Percentiles rank a stretch among this genome's conserved stretches.
Conservation (phyloP, 768 basidiomycete genomes). For the Multifurca ochricompacta region DNA sequence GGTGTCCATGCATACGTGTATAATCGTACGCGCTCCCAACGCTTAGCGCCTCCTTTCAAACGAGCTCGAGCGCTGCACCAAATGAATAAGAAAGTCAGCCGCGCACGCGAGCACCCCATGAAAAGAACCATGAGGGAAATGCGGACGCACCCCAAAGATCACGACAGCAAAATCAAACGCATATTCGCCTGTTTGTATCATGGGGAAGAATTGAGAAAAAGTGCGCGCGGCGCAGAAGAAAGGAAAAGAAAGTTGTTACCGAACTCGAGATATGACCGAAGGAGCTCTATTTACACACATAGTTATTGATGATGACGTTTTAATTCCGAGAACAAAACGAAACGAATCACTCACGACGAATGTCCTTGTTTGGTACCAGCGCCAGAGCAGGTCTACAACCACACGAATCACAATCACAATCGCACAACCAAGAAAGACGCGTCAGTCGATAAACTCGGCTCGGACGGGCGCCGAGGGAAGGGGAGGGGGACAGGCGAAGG, state of each 20-base stretch:
- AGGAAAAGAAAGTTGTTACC: constrained; percentile 38
- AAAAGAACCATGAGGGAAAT: neutral
- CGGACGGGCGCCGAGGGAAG: neutral
- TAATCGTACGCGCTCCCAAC: neutral
- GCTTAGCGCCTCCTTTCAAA: constrained; percentile 52
- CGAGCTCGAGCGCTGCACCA: constrained; percentile 54
- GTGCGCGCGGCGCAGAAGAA: neutral
- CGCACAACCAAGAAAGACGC: neutral
- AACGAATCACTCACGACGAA: constrained; percentile 56
- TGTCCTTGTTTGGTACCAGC: constrained; percentile 80
- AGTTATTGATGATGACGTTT: neutral
- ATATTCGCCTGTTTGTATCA: constrained; percentile 59
- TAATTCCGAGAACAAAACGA: neutral
- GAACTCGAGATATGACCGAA: constrained; percentile 72
- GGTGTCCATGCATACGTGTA: neutral
- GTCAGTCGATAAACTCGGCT: neutral
- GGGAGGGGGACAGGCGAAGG: neutral
- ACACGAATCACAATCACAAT: neutral
- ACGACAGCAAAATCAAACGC: constrained; percentile 82
- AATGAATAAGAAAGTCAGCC: neutral
- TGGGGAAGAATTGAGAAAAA: constrained; percentile 15
- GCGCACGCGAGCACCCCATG: too few relatives aligned
- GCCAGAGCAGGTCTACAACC: constrained; percentile 58
- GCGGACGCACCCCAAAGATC: constrained; percentile 59
- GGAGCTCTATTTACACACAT: constrained; percentile 41